Evolutionary conservation across 495 filamentous ascomycete genomes (phyloP).

Genomic region (Penicillium fimorum): DNA sequence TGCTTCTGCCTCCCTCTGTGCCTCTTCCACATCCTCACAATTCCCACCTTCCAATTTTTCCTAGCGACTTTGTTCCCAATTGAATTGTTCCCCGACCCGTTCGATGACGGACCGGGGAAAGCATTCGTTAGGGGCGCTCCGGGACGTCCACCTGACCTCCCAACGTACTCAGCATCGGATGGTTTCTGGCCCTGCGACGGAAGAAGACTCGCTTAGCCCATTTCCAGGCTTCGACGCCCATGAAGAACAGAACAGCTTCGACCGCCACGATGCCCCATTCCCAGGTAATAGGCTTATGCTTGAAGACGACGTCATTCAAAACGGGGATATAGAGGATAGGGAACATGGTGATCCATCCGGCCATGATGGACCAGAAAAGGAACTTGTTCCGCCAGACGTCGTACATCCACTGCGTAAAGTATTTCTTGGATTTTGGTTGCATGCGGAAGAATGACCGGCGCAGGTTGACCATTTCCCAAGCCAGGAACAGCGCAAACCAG

Average conservation of each 20-base stretch:
- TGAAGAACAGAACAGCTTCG: constrained; percentile 55
- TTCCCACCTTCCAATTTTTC: no score
- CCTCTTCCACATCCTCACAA: no score
- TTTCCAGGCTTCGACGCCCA: constrained; percentile 64
- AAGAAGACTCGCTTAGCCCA: constrained; percentile 52
- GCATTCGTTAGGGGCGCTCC: constrained; percentile 23
- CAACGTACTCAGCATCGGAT: not conserved
- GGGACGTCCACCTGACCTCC: not conserved
- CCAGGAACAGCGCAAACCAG: constrained; percentile 63
- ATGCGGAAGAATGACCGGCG: constrained; percentile 63
- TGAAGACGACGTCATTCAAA: constrained; percentile 63
- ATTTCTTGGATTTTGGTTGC: constrained; percentile 49
- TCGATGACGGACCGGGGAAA: constrained; percentile 19
- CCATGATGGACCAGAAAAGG: constrained; percentile 63
- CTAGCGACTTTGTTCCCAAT: not conserved
- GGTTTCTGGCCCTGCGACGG: constrained; percentile 20
- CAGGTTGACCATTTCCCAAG: constrained; percentile 66
- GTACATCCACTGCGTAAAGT: constrained; percentile 50
- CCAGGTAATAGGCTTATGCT: constrained; percentile 63
- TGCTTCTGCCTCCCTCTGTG: no score
- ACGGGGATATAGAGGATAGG: constrained; percentile 67
- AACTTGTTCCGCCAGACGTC: constrained; percentile 68
- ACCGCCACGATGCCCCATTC: constrained; percentile 62
- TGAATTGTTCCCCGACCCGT: constrained; percentile 11
- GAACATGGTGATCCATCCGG: constrained; percentile 64